Base-by-base conservation (phyloP, 305 asterid genomes). In the Fraxinus latifolia region DNA sequence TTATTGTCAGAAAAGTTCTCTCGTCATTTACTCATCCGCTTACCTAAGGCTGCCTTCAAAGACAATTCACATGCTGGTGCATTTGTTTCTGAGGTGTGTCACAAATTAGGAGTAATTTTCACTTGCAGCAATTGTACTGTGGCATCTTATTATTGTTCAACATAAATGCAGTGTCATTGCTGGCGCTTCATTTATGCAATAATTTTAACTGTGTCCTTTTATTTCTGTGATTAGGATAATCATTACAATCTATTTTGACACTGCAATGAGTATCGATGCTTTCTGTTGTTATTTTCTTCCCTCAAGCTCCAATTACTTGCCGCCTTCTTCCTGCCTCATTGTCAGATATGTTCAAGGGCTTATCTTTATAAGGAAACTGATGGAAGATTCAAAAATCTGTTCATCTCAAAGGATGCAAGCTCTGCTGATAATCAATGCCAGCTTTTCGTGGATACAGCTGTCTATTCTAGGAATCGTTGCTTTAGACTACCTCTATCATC, bases 41-140 rank as follows among this genome's bases (percentile, higher is more conserved):
- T 95, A 85, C 97, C 97, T 23, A 88, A 87, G 85, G 84, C 90
- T 81, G 99, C 99, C 74, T 95, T 95, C 82, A 95, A 93, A 88
- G 96, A 95, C 94, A 95, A 95, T 84, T 88, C 88, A 80, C 98
- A 95, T 86, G 93, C 81, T 84, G 99, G 99, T 85, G 97, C 96
- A 79, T 95, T 95, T 86, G 94, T 93, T 79, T 91, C 92, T 44
- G 99, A 95, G 99, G 99, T 94, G 89, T 82, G 90, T 81, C 86
- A 27, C 70, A 6, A 15, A 42, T 42, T 70, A 29, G 27, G 58
- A 50, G 76, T 42, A 79, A 19, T 47, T 72, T 77, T 82, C 80
- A 72, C 60, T 14, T 21, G 74, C 42, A 67, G 27, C 74, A 70
- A 33, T 77, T 77, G 68, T 76, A 21, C 15, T 9, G 23, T 33